A percentile compares a stretch with the other conserved stretches of the same genome.
Conservation (phyloP, 2,329 filamentous ascomycete species). For the Microcyclospora pomicola region DNA sequence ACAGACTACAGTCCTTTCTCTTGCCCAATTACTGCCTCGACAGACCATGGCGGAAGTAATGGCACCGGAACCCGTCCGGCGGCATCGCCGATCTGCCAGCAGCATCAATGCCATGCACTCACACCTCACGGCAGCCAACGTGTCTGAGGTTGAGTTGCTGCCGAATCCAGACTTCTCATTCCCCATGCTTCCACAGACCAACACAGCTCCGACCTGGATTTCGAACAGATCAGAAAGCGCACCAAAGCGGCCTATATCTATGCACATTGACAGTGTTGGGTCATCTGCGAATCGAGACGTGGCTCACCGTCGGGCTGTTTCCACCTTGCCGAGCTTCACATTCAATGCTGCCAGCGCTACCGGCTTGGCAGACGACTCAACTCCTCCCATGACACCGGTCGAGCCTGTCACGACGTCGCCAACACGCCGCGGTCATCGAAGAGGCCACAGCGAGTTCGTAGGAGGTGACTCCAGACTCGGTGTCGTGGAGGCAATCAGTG, state of each 20-base stretch:
- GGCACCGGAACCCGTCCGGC: conserved; percentile 3
- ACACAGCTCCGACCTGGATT: conserved; percentile 1
- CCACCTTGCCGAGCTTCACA: conserved; percentile 34
- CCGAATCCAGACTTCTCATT: conserved; percentile 37
- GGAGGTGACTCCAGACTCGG: conserved; percentile 49
- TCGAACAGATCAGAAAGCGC: not conserved
- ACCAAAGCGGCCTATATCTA: conserved; percentile 17
- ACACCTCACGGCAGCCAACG: conserved; percentile 1
- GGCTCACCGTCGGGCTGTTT: conserved; percentile 25
- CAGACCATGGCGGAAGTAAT: conserved; percentile 17
- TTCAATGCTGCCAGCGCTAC: conserved; percentile 34
- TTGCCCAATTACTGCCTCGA: not conserved
- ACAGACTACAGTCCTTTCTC: not conserved
- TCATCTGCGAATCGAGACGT: conserved; percentile 25
- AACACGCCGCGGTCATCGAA: conserved; percentile 50
- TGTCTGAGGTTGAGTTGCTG: conserved; percentile 27
- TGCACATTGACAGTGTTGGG: conserved; percentile 20
- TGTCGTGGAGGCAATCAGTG: conserved; percentile 46
- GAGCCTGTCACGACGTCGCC: conserved; percentile 29
- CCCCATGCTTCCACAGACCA: conserved; percentile 25
- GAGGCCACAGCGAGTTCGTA: conserved; percentile 77
- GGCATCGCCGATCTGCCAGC: conserved; percentile 21
- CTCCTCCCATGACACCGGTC: conserved; percentile 26
- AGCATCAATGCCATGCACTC: conserved; percentile 16
- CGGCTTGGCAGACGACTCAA: conserved; percentile 16